Conservation (phyloP, 1,139 yeast species). For the Lodderomyces metapsilosis region DNA sequence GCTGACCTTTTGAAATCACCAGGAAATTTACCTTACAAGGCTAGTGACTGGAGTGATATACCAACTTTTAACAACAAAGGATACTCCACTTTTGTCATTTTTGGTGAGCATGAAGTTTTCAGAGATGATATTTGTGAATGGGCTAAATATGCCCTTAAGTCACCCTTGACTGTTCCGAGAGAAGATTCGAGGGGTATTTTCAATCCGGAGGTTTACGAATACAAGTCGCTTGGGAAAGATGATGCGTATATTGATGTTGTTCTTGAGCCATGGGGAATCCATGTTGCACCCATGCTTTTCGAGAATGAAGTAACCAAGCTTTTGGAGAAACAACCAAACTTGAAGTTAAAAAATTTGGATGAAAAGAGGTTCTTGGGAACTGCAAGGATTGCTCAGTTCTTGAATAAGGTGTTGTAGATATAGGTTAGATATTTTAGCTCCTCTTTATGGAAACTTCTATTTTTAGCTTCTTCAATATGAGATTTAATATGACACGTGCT, state of each 20-base stretch:
- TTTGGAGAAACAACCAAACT: conserved; percentile 12
- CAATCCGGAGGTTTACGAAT: conserved; percentile 19
- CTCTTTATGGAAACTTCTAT: no score
- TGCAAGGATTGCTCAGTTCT: conserved; percentile 24
- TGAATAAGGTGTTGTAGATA: conserved; percentile 23
- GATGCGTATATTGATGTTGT: conserved; percentile 20
- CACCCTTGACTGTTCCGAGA: conserved; percentile 23
- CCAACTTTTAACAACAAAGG: conserved; percentile 29
- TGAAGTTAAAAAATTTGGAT: conserved; percentile 16
- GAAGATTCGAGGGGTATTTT: conserved; percentile 26
- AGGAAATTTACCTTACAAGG: conserved; percentile 16
- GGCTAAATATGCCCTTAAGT: conserved; percentile 32
- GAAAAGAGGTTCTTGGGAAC: conserved; percentile 27
- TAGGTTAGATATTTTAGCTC: no score
- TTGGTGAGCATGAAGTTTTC: conserved; percentile 45
- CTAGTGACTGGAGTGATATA: conserved; percentile 34
- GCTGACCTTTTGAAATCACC: conserved; percentile 16
- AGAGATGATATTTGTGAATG: conserved; percentile 42
- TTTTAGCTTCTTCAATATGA: no score
- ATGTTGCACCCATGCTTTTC: conserved; percentile 35
- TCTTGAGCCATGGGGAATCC: conserved; percentile 47
- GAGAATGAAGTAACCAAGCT: conserved; percentile 23
- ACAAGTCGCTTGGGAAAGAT: conserved; percentile 10
- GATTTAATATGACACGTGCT: no score
- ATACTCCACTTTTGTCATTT: conserved; percentile 28